phyloP scores from a whole-genome alignment of 371 early-diverging fungal genomes.

The Haplosporangium sp. region DNA sequence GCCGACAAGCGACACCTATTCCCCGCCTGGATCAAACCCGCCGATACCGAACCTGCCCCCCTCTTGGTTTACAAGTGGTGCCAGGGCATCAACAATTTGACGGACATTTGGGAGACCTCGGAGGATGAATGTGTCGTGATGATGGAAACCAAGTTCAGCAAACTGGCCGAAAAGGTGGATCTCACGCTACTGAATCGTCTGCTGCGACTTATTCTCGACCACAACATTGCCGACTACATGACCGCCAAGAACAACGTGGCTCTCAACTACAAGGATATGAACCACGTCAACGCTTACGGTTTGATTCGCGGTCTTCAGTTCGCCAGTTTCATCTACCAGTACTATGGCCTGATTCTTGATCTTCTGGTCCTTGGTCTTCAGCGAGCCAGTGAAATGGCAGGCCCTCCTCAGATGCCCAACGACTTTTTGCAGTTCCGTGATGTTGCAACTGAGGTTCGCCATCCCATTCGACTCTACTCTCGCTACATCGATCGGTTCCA shows the following conservation, averaged over 20 bases:
- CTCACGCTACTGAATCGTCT: conserved; percentile 96
- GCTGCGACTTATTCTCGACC: conserved; percentile 95
- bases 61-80: conserved; percentile 98
- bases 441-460: conserved; percentile 90
- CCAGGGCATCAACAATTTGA: conserved; percentile 96
- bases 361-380: conserved; percentile 95
- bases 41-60: conserved; percentile 97
- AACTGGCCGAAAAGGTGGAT: conserved; percentile 97
- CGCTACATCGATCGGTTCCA: conserved; percentile 95
- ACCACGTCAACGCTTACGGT: conserved; percentile 97
- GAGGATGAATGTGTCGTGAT: conserved; percentile 95
- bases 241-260: conserved; percentile 98
- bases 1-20: conserved; percentile 90
- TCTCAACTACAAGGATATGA: conserved; percentile 99
- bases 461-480: conserved; percentile 97
- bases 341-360: conserved; percentile 97
- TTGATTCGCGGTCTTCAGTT: conserved; percentile 98
- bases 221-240: conserved; percentile 99
- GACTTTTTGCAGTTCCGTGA: conserved; percentile 97
- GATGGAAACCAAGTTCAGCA: conserved; percentile 93
- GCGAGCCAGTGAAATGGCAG: conserved; percentile 97
- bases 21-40: conserved; percentile 98
- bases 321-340: conserved; percentile 97
- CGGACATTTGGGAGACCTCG: conserved; percentile 94
- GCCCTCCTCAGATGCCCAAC: conserved; percentile 93